A percentile compares a stretch with the other conserved stretches of the same genome.
phyloP scores from a whole-genome alignment of 1,139 yeast genomes.

The Candida glucosophila region DNA sequence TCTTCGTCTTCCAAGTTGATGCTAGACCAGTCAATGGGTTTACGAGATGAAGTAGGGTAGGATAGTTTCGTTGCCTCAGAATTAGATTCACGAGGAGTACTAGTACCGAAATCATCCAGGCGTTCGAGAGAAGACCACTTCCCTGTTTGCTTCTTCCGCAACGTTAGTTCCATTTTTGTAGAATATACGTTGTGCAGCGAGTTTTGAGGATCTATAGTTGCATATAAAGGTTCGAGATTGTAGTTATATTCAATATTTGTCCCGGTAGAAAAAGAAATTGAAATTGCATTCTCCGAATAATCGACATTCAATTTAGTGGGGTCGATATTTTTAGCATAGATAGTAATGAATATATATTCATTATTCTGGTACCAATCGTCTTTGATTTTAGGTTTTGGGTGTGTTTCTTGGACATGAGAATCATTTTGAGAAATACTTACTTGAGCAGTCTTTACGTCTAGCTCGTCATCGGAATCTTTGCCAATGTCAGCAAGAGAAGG shows the following conservation, averaged over 20 bases:
- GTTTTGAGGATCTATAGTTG: constrained; percentile 36
- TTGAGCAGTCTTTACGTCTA: constrained; percentile 8
- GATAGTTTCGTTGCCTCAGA: constrained; percentile 12
- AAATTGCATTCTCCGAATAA: constrained; percentile 22
- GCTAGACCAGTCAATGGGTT: constrained; percentile 65
- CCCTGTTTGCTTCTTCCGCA: constrained; percentile 25
- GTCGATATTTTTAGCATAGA: constrained; percentile 57
- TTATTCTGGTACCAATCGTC: constrained; percentile 77
- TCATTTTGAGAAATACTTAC: constrained; percentile 22
- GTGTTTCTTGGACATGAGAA: constrained; percentile 21
- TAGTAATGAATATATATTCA: constrained; percentile 50
- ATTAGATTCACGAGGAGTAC: constrained; percentile 5
- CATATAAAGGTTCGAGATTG: constrained; percentile 42
- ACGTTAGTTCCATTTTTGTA: constrained; percentile 65
- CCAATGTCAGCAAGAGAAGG: constrained; percentile 9
- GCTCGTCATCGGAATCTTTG: constrained; percentile 7
- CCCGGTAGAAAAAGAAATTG: constrained; percentile 39
- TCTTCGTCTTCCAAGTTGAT: constrained; percentile 49
- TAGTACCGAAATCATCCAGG: constrained; percentile 6
- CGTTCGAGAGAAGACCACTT: constrained; percentile 42
- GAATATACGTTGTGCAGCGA: constrained; percentile 49
- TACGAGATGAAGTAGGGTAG: constrained; percentile 59
- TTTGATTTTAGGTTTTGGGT: constrained; percentile 39
- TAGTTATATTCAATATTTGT: constrained; percentile 40
- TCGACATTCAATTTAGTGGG: constrained; percentile 36